These are phyloP conservation scores for Cystobasidium ongulense DNA, from an alignment of 768 basidiomycete species.

Conservation along the genomic window DNA sequence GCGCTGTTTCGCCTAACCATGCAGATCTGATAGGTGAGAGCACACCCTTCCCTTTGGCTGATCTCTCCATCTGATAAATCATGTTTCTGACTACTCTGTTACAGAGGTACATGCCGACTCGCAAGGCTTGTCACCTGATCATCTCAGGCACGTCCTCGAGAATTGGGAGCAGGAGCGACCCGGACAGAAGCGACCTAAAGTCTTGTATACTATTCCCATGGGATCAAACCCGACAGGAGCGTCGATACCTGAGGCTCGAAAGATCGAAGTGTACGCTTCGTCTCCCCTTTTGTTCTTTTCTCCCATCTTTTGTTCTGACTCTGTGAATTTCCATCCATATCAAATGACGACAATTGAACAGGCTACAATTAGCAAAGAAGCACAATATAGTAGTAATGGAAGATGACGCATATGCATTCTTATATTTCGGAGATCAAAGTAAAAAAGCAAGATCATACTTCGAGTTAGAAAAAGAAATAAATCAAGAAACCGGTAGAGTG, in stretches of 20 bases:
- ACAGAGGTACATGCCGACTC: constrained; percentile 65
- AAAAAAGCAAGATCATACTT: constrained; percentile 68
- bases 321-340: not conserved
- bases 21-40: constrained; percentile 44
- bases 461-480: constrained; percentile 60
- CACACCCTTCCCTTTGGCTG: not conserved
- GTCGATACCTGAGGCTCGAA: constrained; percentile 63
- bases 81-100: not conserved
- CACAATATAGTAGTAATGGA: constrained; percentile 76
- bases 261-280: constrained; percentile 45
- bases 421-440: constrained; percentile 62
- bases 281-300: not conserved
- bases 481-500: constrained; percentile 62
- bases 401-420: constrained; percentile 51
- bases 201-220: constrained; percentile 67
- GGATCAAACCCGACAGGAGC: constrained; percentile 81
- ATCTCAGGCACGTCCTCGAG: constrained; percentile 59
- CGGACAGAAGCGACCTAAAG: constrained; percentile 62
- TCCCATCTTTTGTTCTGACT: not conserved
- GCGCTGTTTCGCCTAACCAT: constrained; percentile 41
- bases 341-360: constrained; percentile 36
- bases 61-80: not conserved
- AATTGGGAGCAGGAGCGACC: constrained; percentile 56
- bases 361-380: constrained; percentile 62
- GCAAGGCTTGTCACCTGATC: constrained; percentile 58